phyloP scores from a whole-genome alignment of 352 stramenopile genomes.

The Thalassiosira exigua region DNA sequence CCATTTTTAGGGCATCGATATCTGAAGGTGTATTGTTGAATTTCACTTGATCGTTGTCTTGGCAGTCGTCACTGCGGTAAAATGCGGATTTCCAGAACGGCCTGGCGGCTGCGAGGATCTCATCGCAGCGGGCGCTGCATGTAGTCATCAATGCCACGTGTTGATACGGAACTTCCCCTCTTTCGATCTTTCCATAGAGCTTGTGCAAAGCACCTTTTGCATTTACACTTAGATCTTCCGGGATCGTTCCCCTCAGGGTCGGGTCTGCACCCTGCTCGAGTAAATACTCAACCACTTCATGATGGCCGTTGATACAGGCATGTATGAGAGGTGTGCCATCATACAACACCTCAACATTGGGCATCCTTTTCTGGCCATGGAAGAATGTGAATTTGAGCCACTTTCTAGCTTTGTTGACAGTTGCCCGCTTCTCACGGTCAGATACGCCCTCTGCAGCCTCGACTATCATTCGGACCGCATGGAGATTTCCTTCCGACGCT shows the following conservation, averaged over 20 bases:
- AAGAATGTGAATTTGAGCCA: background rate
- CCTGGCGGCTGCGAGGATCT: background rate
- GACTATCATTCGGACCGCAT: slow-evolving; percentile 3
- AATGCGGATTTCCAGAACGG: background rate
- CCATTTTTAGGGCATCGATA: background rate
- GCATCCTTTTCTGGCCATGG: slow-evolving; percentile 4
- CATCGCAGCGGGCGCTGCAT: background rate
- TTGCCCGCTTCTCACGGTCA: slow-evolving; percentile 1
- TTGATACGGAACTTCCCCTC: background rate
- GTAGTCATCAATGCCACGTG: background rate
- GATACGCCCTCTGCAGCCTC: background rate
- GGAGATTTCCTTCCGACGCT: background rate
- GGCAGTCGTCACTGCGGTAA: background rate
- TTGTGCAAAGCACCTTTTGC: background rate
- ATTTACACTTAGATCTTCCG: background rate
- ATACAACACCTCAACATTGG: slow-evolving; percentile 1
- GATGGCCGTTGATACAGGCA: slow-evolving; percentile 9
- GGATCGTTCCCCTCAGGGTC: slow-evolving; percentile 4
- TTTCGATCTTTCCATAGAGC: background rate
- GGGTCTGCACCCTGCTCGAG: slow-evolving; percentile 24
- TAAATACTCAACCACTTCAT: slow-evolving; percentile 23
- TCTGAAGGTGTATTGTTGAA: background rate
- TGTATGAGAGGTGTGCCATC: slow-evolving; percentile 4
- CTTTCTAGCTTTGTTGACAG: slow-evolving; percentile 7
- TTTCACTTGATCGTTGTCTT: background rate